Evolutionary conservation across 768 basidiomycete genomes (phyloP).

Genomic region (Leccinum rimulosum): DNA sequence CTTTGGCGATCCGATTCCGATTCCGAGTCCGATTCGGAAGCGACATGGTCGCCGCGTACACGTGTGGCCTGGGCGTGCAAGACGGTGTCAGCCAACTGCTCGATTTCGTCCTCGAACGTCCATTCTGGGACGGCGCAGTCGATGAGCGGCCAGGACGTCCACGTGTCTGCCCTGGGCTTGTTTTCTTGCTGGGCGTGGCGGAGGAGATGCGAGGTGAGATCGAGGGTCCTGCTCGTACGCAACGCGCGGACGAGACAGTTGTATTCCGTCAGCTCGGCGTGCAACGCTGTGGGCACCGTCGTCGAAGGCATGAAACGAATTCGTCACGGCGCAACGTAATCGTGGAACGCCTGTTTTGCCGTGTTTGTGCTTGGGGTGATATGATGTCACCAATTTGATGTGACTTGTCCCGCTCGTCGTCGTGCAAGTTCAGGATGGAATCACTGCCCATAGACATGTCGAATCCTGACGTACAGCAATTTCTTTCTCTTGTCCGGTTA

Average conservation of each 20-base stretch:
- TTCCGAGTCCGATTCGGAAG: slow-evolving; percentile 18
- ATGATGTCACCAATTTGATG: slow-evolving; percentile 15
- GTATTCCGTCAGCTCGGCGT: slow-evolving; percentile 67
- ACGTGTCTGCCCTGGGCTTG: slow-evolving; percentile 30
- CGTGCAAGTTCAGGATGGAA: slow-evolving; percentile 40
- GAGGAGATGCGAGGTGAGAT: slow-evolving; percentile 54
- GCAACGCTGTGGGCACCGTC: slow-evolving; percentile 50
- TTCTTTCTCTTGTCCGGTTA: slow-evolving; percentile 60
- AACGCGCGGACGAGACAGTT: slow-evolving; percentile 62
- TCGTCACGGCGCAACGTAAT: neutral
- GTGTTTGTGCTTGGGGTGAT: slow-evolving; percentile 6
- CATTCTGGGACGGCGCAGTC: slow-evolving; percentile 71
- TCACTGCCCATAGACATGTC: slow-evolving; percentile 54
- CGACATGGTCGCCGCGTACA: slow-evolving; percentile 18
- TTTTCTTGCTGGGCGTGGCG: slow-evolving; percentile 34
- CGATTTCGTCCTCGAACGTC: slow-evolving; percentile 67
- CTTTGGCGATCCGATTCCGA: slow-evolving; percentile 30
- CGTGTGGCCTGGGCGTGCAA: slow-evolving; percentile 13
- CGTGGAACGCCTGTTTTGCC: neutral
- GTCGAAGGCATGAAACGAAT: neutral
- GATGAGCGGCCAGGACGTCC: slow-evolving; percentile 79
- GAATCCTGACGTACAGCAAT: slow-evolving; percentile 63
- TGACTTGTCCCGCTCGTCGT: neutral
- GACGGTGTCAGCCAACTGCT: slow-evolving; percentile 41
- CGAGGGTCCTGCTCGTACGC: slow-evolving; percentile 54